phyloP scores from a whole-genome alignment of 2,329 filamentous ascomycete species.

The Cladorrhinum sp. region DNA sequence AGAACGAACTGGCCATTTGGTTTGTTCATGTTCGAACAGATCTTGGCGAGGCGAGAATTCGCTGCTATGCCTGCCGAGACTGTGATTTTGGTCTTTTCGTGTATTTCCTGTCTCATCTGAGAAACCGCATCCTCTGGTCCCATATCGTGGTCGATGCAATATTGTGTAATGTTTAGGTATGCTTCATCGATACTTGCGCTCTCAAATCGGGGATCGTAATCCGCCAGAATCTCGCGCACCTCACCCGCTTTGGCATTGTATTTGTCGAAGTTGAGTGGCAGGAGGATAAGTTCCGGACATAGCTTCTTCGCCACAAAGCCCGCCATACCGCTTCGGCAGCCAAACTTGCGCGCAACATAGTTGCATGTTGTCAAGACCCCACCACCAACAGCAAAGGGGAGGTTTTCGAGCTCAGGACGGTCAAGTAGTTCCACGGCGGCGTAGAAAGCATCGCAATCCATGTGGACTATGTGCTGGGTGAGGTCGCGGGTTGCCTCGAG shows the following conservation, averaged over 20 bases:
- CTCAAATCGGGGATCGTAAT: constrained; percentile 90
- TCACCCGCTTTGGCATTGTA: constrained; percentile 89
- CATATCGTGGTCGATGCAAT: constrained; percentile 68
- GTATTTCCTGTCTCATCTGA: constrained; percentile 73
- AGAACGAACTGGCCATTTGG: constrained; percentile 88
- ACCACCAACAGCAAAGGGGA: constrained; percentile 86
- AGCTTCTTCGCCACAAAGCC: constrained; percentile 92
- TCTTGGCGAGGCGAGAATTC: constrained; percentile 92
- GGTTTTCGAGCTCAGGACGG: constrained; percentile 75
- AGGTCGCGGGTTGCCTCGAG: constrained; percentile 78
- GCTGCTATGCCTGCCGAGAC: constrained; percentile 92
- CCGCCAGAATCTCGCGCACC: constrained; percentile 73
- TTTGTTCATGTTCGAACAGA: constrained; percentile 93
- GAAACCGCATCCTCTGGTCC: constrained; percentile 70
- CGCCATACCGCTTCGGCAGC: constrained; percentile 92
- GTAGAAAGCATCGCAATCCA: constrained; percentile 95
- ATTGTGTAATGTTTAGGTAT: constrained; percentile 90
- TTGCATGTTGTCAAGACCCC: constrained; percentile 70
- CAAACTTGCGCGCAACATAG: constrained; percentile 85
- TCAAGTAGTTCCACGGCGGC: constrained; percentile 87
- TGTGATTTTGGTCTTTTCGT: constrained; percentile 74
- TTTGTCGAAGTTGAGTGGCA: constrained; percentile 86
- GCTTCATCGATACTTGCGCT: constrained; percentile 95
- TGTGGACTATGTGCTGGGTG: constrained; percentile 80
- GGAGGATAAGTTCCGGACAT: constrained; percentile 77